phyloP scores from a whole-genome alignment of 176 grass and related monocot species.

The Aechmea fasciata region DNA sequence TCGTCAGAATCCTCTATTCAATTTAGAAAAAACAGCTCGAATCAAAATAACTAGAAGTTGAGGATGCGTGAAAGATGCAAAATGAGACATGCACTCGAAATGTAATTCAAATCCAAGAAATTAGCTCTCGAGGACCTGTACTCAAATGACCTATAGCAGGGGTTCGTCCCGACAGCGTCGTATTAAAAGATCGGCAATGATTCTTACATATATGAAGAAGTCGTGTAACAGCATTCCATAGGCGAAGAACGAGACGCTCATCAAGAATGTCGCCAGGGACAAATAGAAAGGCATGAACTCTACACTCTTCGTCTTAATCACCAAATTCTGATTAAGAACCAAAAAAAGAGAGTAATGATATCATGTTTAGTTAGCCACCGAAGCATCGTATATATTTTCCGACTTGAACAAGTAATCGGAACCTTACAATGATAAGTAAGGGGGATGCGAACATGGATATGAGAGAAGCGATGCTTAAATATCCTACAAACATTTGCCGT shows the following conservation, averaged over 20 bases:
- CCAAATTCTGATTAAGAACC: slow-evolving; percentile 53
- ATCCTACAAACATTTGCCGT: slow-evolving; percentile 61
- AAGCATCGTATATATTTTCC: not conserved
- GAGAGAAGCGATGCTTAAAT: slow-evolving; percentile 80
- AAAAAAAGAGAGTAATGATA: not conserved
- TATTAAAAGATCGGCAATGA: not conserved
- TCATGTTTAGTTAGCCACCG: not conserved
- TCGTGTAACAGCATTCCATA: slow-evolving; percentile 70
- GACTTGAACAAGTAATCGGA: not conserved
- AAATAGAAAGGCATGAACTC: slow-evolving; percentile 98
- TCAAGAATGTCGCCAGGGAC: slow-evolving; percentile 82
- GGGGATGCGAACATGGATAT: slow-evolving; percentile 95
- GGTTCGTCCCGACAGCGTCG: no score
- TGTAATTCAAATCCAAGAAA: no score
- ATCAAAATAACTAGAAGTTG: no score
- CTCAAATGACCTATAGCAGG: no score
- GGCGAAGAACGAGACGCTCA: slow-evolving; percentile 76
- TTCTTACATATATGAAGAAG: slow-evolving; percentile 94
- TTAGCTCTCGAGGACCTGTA: no score
- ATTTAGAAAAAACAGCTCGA: no score
- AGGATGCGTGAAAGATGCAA: not conserved
- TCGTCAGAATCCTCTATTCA: not conserved
- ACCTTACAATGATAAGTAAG: slow-evolving; percentile 65
- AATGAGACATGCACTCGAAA: not conserved
- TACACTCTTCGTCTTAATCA: slow-evolving; percentile 76